These are phyloP conservation scores for Metschnikowia colocasiae DNA, from an alignment of 805 yeast species.

Conservation along the genomic window DNA sequence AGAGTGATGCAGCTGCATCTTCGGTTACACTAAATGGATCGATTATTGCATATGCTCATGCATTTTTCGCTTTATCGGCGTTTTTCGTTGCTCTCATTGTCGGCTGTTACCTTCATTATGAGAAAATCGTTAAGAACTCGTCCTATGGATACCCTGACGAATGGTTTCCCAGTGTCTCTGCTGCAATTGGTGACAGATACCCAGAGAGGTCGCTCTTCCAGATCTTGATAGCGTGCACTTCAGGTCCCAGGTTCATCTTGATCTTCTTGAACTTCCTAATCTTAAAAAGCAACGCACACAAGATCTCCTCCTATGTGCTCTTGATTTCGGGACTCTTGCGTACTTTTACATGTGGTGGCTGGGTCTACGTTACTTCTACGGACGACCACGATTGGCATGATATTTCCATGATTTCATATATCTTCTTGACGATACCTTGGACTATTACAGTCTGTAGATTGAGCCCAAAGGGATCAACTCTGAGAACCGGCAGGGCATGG, in stretches of 20 bases:
- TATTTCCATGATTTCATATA: slow-evolving; percentile 88
- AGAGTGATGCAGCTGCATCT: not conserved
- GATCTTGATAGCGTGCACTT: slow-evolving; percentile 82
- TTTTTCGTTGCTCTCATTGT: slow-evolving; percentile 70
- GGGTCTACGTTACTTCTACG: slow-evolving; percentile 96
- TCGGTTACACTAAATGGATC: slow-evolving; percentile 51
- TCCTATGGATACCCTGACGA: slow-evolving; percentile 92
- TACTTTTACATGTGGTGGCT: slow-evolving; percentile 95
- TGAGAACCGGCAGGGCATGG: slow-evolving; percentile 48
- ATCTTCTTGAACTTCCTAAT: slow-evolving; percentile 51
- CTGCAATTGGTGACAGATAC: slow-evolving; percentile 94
- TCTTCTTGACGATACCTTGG: slow-evolving; percentile 91
- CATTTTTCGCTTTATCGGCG: slow-evolving; percentile 68
- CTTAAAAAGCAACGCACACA: slow-evolving; percentile 31
- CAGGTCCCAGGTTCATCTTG: slow-evolving; percentile 84
- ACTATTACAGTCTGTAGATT: slow-evolving; percentile 55
- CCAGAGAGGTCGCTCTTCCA: slow-evolving; percentile 95
- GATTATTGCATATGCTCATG: slow-evolving; percentile 67
- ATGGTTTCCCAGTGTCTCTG: slow-evolving; percentile 98
- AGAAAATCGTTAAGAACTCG: slow-evolving; percentile 85
- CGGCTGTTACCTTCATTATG: slow-evolving; percentile 75
- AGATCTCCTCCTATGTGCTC: slow-evolving; percentile 38
- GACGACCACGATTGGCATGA: slow-evolving; percentile 98
- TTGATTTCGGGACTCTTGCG: slow-evolving; percentile 72
- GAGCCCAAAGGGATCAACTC: slow-evolving; percentile 42